Conservation (phyloP, 2,329 filamentous ascomycete species). For the Diaporthe batatas region DNA sequence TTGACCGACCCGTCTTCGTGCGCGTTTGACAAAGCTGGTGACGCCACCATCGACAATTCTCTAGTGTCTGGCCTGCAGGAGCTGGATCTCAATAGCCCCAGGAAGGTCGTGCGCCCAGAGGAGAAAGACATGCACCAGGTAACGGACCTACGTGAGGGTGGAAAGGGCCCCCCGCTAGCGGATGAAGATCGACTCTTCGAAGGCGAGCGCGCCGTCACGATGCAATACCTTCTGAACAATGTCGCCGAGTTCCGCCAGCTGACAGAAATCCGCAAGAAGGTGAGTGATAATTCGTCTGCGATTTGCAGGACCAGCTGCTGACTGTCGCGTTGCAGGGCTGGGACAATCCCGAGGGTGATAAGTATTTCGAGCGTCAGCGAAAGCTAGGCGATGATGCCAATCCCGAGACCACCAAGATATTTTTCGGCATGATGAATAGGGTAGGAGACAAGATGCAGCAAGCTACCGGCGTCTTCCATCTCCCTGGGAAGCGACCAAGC, state of each 20-base stretch:
- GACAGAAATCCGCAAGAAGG: slow-evolving; percentile 28
- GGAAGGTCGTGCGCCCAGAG: neutral
- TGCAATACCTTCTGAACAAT: slow-evolving; percentile 36
- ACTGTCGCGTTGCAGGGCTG: slow-evolving; percentile 54
- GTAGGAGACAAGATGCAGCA: slow-evolving; percentile 59
- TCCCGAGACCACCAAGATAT: slow-evolving; percentile 45
- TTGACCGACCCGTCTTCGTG: neutral
- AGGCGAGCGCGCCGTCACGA: slow-evolving; percentile 4
- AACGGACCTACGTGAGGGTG: neutral
- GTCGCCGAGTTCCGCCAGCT: slow-evolving; percentile 30
- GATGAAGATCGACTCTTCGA: slow-evolving; percentile 32
- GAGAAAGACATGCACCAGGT: neutral
- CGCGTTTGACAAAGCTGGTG: neutral
- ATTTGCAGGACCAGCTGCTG: neutral
- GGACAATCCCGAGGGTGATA: slow-evolving; percentile 58
- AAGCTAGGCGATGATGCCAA: slow-evolving; percentile 52
- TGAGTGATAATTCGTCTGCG: neutral
- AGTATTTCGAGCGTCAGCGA: slow-evolving; percentile 57
- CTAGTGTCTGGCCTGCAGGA: neutral
- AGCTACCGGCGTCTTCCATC: slow-evolving; percentile 50
- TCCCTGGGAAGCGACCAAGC: slow-evolving; percentile 41
- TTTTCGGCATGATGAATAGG: slow-evolving; percentile 56
- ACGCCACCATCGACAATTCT: neutral
- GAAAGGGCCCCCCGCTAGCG: neutral
- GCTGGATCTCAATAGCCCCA: neutral